phyloP scores from a whole-genome alignment of 1,284 basidiomycete species.

The Ceratobasidium sp. region DNA sequence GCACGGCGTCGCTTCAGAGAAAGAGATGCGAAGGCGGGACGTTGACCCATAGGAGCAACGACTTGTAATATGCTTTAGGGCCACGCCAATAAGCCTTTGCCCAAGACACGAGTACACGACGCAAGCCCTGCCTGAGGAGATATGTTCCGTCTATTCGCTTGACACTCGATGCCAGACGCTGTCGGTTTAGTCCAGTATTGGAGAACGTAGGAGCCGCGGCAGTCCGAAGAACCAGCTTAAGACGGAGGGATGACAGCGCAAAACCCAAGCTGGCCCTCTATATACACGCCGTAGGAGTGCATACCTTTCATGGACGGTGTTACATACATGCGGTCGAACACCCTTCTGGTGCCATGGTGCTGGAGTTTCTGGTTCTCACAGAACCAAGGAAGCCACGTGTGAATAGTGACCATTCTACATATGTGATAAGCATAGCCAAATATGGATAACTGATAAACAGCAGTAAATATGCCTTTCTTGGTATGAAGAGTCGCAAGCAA shows the following conservation, averaged over 20 bases:
- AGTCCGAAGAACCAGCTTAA: conserved; percentile 34
- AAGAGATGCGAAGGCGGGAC: conserved; percentile 21
- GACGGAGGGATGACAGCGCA: conserved; percentile 21
- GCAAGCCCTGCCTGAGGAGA: conserved; percentile 1
- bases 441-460: neutral
- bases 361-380: neutral
- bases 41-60: conserved; percentile 12
- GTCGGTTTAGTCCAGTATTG: conserved; percentile 4
- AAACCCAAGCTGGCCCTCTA: neutral
- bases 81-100: neutral
- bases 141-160: neutral
- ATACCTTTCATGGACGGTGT: conserved; percentile 24
- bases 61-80: neutral
- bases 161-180: neutral
- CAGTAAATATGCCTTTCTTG: neutral
- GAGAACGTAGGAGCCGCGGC: neutral
- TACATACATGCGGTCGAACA: conserved; percentile 18
- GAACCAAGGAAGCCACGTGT: conserved; percentile 42
- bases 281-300: conserved; percentile 11
- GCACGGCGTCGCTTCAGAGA: conserved; percentile 31
- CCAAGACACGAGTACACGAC: neutral
- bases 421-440: conserved; percentile 11
- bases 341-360: conserved; percentile 26
- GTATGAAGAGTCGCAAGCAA: conserved; percentile 17
- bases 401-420: conserved; percentile 8